Conservation (phyloP, 257 asterid genomes). For the Anisodus tanguticus region DNA sequence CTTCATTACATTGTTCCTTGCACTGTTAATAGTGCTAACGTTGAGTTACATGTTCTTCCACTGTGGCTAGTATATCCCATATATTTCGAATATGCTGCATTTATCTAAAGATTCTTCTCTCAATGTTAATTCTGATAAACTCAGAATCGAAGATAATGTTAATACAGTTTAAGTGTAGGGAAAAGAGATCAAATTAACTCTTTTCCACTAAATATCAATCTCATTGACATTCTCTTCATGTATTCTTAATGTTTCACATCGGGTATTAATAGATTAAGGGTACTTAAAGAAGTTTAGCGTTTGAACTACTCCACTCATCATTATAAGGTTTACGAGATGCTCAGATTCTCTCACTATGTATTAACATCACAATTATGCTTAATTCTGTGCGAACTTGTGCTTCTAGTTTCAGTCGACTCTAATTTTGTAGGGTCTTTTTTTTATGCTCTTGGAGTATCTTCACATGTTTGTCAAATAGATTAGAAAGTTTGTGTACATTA, state of each 20-base stretch:
- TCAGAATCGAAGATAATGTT: background rate
- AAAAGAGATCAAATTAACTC: background rate
- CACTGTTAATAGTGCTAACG: constrained; percentile 8
- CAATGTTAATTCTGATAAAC: background rate
- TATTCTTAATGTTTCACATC: background rate
- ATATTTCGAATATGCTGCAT: background rate
- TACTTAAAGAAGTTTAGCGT: background rate
- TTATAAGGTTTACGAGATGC: background rate
- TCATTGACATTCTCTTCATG: background rate
- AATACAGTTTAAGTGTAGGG: background rate
- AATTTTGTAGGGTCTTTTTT: background rate
- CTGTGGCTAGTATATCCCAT: background rate
- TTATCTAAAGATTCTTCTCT: background rate
- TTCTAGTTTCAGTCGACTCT: background rate
- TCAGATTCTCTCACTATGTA: background rate
- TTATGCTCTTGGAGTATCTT: background rate
- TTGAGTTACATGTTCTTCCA: background rate
- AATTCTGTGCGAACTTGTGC: background rate
- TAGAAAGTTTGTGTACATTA: background rate
- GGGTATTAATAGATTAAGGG: background rate
- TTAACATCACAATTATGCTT: background rate
- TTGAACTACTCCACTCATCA: background rate
- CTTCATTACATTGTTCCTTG: background rate
- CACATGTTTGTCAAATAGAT: background rate
- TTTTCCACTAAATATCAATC: background rate